Conservation (phyloP, 2,329 filamentous ascomycete species). For the Westerdykella aurantiaca region DNA sequence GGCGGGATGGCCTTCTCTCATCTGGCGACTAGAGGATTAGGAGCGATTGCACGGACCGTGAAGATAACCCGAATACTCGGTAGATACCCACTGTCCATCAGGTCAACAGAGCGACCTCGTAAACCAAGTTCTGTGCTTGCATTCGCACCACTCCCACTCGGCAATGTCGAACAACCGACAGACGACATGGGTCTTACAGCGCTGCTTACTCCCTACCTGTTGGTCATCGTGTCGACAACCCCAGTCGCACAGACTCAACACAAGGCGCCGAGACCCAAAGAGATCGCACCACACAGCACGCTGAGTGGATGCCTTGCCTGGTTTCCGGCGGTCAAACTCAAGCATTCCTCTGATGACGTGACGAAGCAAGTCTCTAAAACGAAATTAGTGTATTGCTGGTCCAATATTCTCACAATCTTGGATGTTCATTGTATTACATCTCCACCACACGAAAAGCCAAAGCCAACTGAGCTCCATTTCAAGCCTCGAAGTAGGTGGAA, state of each 20-base stretch:
- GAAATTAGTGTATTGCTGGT: conserved; percentile 97
- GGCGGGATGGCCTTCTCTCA: conserved; percentile 98
- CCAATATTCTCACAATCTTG: conserved; percentile 88
- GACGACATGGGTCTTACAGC: conserved; percentile 88
- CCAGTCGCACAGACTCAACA: conserved; percentile 94
- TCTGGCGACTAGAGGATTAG: conserved; percentile 83
- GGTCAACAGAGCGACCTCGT: conserved; percentile 58
- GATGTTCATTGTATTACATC: conserved; percentile 67
- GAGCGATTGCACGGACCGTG: conserved; percentile 75
- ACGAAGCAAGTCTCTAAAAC: conserved; percentile 65
- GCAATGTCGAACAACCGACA: conserved; percentile 86
- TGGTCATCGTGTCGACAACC: conserved; percentile 96
- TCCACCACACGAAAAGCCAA: conserved; percentile 62
- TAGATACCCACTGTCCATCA: conserved; percentile 70
- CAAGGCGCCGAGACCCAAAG: conserved; percentile 85
- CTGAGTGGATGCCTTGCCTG: conserved; percentile 93
- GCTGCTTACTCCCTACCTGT: conserved; percentile 88
- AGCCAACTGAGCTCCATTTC: conserved; percentile 73
- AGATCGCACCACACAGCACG: conserved; percentile 80
- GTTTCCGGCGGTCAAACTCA: conserved; percentile 94
- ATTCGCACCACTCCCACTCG: conserved; percentile 82
- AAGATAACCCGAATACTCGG: conserved; percentile 88
- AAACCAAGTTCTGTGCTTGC: conserved; percentile 94
- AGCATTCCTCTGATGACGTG: conserved; percentile 54
- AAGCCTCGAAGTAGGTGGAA: conserved; percentile 81